Base-by-base conservation (phyloP, 768 basidiomycete genomes). In the Plicaturopsis crispa region DNA sequence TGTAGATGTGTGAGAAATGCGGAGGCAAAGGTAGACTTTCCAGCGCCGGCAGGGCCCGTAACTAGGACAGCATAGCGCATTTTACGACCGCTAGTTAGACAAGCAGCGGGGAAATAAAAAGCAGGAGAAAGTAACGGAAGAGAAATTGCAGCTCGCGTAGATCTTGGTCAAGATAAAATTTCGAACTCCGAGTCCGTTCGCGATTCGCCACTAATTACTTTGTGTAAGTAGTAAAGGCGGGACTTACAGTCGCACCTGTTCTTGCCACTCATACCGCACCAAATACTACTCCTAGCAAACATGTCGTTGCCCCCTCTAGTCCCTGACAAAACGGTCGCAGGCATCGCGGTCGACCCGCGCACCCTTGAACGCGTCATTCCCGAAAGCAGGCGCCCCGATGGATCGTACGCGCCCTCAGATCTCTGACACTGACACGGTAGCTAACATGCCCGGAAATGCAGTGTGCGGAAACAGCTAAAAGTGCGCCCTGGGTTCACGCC, bases 31-130 rank as follows among this genome's bases (percentile, higher is more conserved):
- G 96, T 98, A 0, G 91, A 89, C 66, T 99, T 99, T 36, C 96
- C 96, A 11, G 96, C 91, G 35, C 96, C 96, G 2, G 96, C 96
- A 34, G 96, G 96, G n/a, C 96, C 96, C 39, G 84, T 86, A 36
- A 91, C 76, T 33, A 91, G 73, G 20, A 90, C 81, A 5, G 88
- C 88, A 64, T 91, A 91, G 43, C 88, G 82, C 88, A 91, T 91
- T 24, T 19, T 24, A 8, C 26, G n/a, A n/a, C 14, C 26, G 26
- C 14, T 8, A 14, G 26, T 28, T 28, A 14, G 26, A 8, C 26
- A 8, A 28, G 26, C 14, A 8, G 26, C 14, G 10, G 14, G 26
- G 14, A 28, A 28, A 14, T 28, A 28, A 28, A 8, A 28, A 28
- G 8, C 26, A 28, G 26, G 14, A 28, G 26, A 28, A 28, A 28